Base-by-base conservation (phyloP, 768 basidiomycete species). In the Suillus subaureus region DNA sequence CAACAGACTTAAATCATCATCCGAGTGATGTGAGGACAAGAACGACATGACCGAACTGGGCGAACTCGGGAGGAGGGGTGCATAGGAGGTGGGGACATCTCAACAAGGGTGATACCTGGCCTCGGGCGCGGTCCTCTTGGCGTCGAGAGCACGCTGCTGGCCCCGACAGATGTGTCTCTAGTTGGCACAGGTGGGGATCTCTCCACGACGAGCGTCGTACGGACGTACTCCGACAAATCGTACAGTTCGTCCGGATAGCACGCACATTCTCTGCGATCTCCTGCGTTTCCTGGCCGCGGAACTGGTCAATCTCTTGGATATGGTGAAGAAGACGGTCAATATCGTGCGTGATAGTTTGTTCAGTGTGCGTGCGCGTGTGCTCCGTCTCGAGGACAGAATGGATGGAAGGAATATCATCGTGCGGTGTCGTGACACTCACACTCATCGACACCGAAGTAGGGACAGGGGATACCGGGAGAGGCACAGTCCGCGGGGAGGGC, bases 11-110 rank as follows among this genome's bases (percentile, higher is more conserved):
- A 81, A 78, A 68, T 92, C 92, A 7, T 60, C 58, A 63, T 94
- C 92, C 0, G 93, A 94, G 67, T 93, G 89, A 67, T 91, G 89
- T 21, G 85, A 86, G 4, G 84, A 84, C 58, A 87, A 68, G 71
- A 81, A 87, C 0, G 85, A 86, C 64, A 72, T 68, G 7, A 68
- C 70, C 13, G 79, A 80, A 18, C 66, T 72, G 49, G 74, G 57
- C 6, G 81, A 81, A 42, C 75, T 78, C 5, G 81, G 77, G 86
- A 83, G 4, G 79, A 74, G 15, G 81, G 74, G 18, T 80, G 75
- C 15, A 68, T 43, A 18, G 81, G 78, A 4, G 86, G 86, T 4
- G 85, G 84, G 3, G 84, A 74, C 49, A 85, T 65, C 5, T 76
- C 42, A 35, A 81, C 79, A 13, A 80, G 74, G 31, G 77, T 65